Evolutionary conservation across 768 basidiomycete genomes (phyloP).

Genomic region (Xerocomus spinulosus): DNA sequence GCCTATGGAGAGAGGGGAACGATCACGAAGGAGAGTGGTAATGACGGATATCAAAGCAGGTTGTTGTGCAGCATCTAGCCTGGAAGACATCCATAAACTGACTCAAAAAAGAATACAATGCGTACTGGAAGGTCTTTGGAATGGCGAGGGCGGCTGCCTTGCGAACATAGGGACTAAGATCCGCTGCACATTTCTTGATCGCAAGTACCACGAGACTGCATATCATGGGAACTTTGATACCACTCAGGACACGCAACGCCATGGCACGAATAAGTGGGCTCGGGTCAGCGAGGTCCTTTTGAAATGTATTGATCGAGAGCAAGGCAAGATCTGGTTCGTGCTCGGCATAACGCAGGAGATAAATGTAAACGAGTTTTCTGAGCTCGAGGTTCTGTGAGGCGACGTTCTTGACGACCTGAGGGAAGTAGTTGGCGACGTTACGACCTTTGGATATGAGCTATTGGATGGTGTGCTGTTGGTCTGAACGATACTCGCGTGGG

Average conservation of each 20-base stretch:
- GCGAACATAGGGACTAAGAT: constrained; percentile 91
- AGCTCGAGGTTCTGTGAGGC: constrained; percentile 90
- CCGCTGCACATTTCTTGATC: constrained; percentile 88
- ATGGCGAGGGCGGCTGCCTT: constrained; percentile 91
- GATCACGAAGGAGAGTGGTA: constrained; percentile 59
- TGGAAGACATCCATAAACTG: constrained; percentile 29
- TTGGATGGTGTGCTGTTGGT: constrained; percentile 3
- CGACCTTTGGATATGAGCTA: constrained; percentile 92
- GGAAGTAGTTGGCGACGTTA: constrained; percentile 90
- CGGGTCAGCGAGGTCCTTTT: constrained; percentile 88
- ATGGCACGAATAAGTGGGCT: constrained; percentile 95
- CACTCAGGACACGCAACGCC: constrained; percentile 89
- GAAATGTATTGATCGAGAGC: constrained; percentile 97
- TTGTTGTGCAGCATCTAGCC: constrained; percentile 71
- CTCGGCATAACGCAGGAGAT: constrained; percentile 89
- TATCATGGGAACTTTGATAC: constrained; percentile 88
- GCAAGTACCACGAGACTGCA: constrained; percentile 80
- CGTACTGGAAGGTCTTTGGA: constrained; percentile 76
- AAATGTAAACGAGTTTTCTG: constrained; percentile 96
- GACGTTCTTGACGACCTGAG: constrained; percentile 96
- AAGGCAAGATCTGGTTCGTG: constrained; percentile 92
- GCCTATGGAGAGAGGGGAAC: constrained; percentile 84
- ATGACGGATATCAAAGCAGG: constrained; percentile 67
- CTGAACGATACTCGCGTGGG: background rate
- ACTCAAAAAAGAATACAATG: constrained; percentile 15